phyloP scores from a whole-genome alignment of 768 basidiomycete genomes.

The Agrocybe praecox region DNA sequence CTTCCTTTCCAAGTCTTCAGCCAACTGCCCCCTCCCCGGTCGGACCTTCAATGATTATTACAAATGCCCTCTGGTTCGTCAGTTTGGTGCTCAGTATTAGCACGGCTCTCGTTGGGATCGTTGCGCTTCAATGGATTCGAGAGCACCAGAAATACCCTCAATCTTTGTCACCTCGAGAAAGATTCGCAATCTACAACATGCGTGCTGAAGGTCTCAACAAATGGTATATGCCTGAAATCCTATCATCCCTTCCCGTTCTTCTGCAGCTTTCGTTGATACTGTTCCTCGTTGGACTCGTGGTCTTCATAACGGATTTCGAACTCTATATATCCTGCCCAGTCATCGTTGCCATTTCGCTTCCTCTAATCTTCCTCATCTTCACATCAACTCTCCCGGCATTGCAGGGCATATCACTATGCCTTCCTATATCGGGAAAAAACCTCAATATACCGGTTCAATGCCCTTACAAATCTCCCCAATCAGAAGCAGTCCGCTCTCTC shows the following conservation, averaged over 20 bases:
- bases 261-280: not conserved
- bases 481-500: not conserved
- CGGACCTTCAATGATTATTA: not conserved
- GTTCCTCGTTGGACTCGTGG: not conserved
- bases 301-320: not conserved
- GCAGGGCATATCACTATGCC: not conserved
- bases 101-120: not conserved
- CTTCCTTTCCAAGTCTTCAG: not conserved
- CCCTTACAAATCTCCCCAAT: not conserved
- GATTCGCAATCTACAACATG: slow-evolving; percentile 2
- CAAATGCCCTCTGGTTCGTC: slow-evolving; percentile 2
- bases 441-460: not conserved
- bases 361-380: not conserved
- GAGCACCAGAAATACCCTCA: slow-evolving; percentile 1
- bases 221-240: not conserved
- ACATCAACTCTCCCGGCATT: not conserved
- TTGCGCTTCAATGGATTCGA: slow-evolving; percentile 1
- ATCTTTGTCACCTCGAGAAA: not conserved
- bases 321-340: not conserved
- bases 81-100: not conserved
- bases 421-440: not conserved
- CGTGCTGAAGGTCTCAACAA: not conserved
- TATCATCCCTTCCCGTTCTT: not conserved
- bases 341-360: not conserved
- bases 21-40: too few species aligned